A percentile compares a stretch with the other conserved stretches of the same genome.
Conservation (phyloP, 345 rosid species). For the Erysimum cheiranthoides region DNA sequence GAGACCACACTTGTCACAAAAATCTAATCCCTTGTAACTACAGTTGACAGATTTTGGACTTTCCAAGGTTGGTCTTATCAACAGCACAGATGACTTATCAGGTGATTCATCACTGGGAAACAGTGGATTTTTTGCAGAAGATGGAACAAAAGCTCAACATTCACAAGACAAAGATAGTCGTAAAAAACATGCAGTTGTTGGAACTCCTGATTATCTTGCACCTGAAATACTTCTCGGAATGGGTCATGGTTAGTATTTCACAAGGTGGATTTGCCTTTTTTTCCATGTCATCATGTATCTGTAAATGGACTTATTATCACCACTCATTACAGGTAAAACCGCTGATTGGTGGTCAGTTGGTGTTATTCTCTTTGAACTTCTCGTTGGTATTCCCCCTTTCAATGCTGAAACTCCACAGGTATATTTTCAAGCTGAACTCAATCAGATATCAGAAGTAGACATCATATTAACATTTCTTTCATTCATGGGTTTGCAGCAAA, state of each 20-base stretch:
- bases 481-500: conserved; percentile 60
- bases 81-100: conserved; percentile 95
- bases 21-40: conserved; percentile 49
- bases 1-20: conserved; percentile 12
- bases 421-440: conserved; percentile 16
- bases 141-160: conserved; percentile 55
- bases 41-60: conserved; percentile 99
- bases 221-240: conserved; percentile 99
- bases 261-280: neutral
- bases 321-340: conserved; percentile 67
- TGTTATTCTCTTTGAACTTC: conserved; percentile 86
- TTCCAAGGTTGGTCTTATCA: conserved; percentile 94
- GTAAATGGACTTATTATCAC: conserved; percentile 24
- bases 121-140: conserved; percentile 59
- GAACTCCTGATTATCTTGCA: conserved; percentile 98
- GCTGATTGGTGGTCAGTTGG: conserved; percentile 99
- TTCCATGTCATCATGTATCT: conserved; percentile 3
- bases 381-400: conserved; percentile 94
- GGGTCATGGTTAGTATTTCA: conserved; percentile 78
- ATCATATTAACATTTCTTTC: neutral
- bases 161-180: conserved; percentile 63
- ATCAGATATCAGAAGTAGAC: neutral
- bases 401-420: conserved; percentile 96
- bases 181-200: conserved; percentile 79
- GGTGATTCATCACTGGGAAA: conserved; percentile 64